Evolutionary conservation across 2,329 filamentous ascomycete species (phyloP).

Genomic region (Aspergillus ruber): DNA sequence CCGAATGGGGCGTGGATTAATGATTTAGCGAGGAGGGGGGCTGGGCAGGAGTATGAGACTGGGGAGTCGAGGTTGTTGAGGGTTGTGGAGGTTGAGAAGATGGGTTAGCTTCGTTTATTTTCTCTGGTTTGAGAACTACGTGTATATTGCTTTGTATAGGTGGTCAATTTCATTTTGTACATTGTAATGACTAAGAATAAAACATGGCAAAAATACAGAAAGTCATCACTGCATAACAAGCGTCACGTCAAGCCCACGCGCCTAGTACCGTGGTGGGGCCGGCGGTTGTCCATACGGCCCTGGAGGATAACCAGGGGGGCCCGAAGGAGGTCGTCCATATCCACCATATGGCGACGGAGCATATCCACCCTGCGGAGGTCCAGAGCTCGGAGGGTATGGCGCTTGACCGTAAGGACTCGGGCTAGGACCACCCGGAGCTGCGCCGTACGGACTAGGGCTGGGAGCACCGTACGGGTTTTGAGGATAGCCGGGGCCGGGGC

Average conservation of each 20-base stretch:
- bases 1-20: conserved; percentile 65
- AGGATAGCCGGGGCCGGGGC: conserved; percentile 2
- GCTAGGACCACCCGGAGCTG: conserved; percentile 16
- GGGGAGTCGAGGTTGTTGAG: conserved; percentile 54
- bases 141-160: neutral
- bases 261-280: conserved; percentile 20
- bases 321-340: conserved; percentile 16
- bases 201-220: neutral
- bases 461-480: neutral
- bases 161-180: neutral
- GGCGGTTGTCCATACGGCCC: conserved; percentile 16
- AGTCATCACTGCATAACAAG: neutral
- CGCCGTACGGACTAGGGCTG: conserved; percentile 9
- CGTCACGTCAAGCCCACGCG: neutral
- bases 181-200: neutral
- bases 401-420: conserved; percentile 6
- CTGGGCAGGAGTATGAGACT: conserved; percentile 52
- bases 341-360: conserved; percentile 14
- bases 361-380: neutral
- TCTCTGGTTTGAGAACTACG: neutral
- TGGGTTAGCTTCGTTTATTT: conserved; percentile 15
- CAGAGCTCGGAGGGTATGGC: conserved; percentile 6
- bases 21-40: conserved; percentile 64
- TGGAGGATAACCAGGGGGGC: conserved; percentile 13
- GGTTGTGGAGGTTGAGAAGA: conserved; percentile 21